Evolutionary conservation across 108 stramenopile genomes (phyloP).

Genomic region (Conticribra guillardii): DNA sequence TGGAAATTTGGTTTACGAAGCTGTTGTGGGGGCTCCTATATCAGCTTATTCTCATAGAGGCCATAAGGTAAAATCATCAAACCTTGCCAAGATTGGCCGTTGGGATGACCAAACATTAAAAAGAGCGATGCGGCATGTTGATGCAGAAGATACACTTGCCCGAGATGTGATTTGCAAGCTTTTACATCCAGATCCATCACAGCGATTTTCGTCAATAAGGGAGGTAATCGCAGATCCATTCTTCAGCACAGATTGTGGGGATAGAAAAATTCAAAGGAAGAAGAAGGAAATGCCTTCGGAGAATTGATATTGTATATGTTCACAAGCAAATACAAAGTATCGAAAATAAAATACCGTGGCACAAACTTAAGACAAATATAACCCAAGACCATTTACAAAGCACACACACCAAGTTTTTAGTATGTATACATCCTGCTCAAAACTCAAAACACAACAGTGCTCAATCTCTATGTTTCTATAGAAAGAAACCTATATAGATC

Average conservation of each 20-base stretch:
- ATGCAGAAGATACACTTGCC: constrained; percentile 44
- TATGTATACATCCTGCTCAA: no score
- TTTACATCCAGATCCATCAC: constrained; percentile 37
- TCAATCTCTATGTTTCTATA: no score
- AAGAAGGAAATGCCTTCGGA: background rate
- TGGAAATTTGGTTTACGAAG: constrained; percentile 50
- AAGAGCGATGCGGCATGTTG: constrained; percentile 38
- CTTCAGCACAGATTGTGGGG: constrained; percentile 43
- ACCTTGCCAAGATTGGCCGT: constrained; percentile 50
- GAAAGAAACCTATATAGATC: no score
- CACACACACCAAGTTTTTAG: no score
- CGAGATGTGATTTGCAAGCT: constrained; percentile 40
- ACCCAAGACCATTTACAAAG: no score
- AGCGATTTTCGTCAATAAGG: constrained; percentile 45
- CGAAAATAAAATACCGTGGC: no score
- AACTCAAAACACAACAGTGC: no score
- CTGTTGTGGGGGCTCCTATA: constrained; percentile 44
- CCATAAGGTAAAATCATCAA: constrained; percentile 49
- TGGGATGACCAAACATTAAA: constrained; percentile 43
- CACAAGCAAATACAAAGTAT: no score
- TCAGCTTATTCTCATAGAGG: constrained; percentile 56
- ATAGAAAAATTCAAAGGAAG: constrained; percentile 39
- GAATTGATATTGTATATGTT: no score
- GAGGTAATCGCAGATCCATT: constrained; percentile 48
- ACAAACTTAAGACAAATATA: no score